Evolutionary conservation across 495 filamentous ascomycete species (phyloP).

Genomic region (Penicillium riverlandense): DNA sequence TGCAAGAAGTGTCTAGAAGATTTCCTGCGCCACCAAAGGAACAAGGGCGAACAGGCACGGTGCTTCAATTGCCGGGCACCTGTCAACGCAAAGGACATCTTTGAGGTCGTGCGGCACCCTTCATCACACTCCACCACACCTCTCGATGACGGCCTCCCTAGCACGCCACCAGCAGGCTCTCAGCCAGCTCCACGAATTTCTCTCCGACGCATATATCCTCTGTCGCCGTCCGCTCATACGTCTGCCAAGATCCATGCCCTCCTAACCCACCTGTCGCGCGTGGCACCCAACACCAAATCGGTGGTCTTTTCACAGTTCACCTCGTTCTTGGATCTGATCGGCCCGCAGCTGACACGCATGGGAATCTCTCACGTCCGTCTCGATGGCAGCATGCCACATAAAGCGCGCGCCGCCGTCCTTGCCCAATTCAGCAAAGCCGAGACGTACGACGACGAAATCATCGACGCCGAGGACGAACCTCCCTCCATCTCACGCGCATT

Average conservation of each 20-base stretch:
- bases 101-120: slow-evolving; percentile 70
- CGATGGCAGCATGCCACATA: slow-evolving; percentile 86
- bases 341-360: slow-evolving; percentile 61
- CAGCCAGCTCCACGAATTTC: slow-evolving; percentile 56
- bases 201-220: slow-evolving; percentile 69
- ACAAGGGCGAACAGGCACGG: slow-evolving; percentile 62
- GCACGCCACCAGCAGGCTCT: slow-evolving; percentile 21
- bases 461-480: slow-evolving; percentile 19
- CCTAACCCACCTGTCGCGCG: slow-evolving; percentile 60
- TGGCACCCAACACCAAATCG: slow-evolving; percentile 72
- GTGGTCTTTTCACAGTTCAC: slow-evolving; percentile 97
- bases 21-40: slow-evolving; percentile 79
- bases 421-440: slow-evolving; percentile 54
- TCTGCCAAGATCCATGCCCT: slow-evolving; percentile 84
- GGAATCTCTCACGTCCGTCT: slow-evolving; percentile 77
- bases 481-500: slow-evolving; percentile 4
- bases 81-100: slow-evolving; percentile 77
- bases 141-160: slow-evolving; percentile 23
- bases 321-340: slow-evolving; percentile 87
- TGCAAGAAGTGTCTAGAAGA: slow-evolving; percentile 86
- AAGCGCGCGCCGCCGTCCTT: slow-evolving; percentile 69
- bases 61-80: slow-evolving; percentile 87
- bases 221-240: slow-evolving; percentile 49
- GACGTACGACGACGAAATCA: slow-evolving; percentile 29
- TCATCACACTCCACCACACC: slow-evolving; percentile 18